Base-by-base conservation (phyloP, 176 grass and related monocot species). In the Lolium rigidum region DNA sequence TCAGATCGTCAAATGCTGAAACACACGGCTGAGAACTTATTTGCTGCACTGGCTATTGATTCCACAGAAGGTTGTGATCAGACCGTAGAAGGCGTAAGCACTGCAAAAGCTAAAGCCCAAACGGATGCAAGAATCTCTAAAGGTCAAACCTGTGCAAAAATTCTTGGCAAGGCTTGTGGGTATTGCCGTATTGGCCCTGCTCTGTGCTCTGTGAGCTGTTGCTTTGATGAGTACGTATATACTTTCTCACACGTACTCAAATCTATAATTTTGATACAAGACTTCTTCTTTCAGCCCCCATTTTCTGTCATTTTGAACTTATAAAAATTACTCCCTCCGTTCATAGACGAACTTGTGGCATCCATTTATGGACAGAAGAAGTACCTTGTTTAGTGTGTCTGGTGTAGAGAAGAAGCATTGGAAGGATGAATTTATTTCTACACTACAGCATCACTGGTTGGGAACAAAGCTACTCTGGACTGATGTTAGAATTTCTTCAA, bases 21-120 rank as follows among this genome's bases (percentile, higher is more conserved):
- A 74, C 37, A 28, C 17, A 72, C 4, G 79, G 28, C 18, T 44
- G 10, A 1, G 6, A 6, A 79, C 26, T 52, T 70, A 10, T 18
- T 80, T 84, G n/a, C 63, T 84, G 43, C 26, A 22, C 31, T 35
- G 31, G 31, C 31, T 35, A 35, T 35, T 92, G 84, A 92, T 77
- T 98, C 92, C 14, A 92, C 93, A 50, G 96, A 98, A 88, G 93
- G 95, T 89, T 95, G 96, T 80, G 93, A 98, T 85, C 93, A 95
- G 79, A 93, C 93, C 39, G 92, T 95, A 24, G 93, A 94, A 93
- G 96, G 92, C 55, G 5, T 44, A 44, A 44, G 91, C 86, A 92
- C 78, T 26, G 93, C 91, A 84, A 98, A n/a, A 90, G 93, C 93
- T 44, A 94, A 95, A 90, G 93, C 93, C 93, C 67, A 98, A 95